Base-by-base conservation (phyloP, 2,329 filamentous ascomycete genomes). In the Talaromyces marneffei region DNA sequence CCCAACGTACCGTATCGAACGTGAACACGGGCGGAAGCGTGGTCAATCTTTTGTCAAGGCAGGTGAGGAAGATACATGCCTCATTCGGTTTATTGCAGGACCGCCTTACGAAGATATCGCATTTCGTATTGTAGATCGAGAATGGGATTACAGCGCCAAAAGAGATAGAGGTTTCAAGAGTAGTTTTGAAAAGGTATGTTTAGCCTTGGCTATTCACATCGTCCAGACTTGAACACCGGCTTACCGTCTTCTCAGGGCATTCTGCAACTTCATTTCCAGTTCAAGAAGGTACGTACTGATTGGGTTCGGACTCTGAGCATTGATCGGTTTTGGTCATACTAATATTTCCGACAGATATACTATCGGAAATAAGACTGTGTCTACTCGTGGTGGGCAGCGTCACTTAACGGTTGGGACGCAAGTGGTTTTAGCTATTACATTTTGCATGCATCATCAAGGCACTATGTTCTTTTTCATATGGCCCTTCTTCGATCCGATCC, bases 61-160 rank as follows among this genome's bases (percentile, higher is more conserved):
- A 35, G 94, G 94, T 4, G 92, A 97, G 75, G 92, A 97, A 73
- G 94, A 99, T 75, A 99, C 93, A 0, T 99, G 94, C 75, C 80
- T 99, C 64, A 96, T 99, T 69, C 87, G 92, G 25, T 99, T 99
- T 78, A 90, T 96, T 71, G 91, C 93, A 25, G 94, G 95, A 0
- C 90, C 93, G 3, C 94, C 94, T 4, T 99, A 99, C 72, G 91
- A 97, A 75, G 94, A 99, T 71, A 88, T 99, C 71, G 94, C 93
- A 8, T 99, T 99, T 72, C 86, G 93, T 40, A 97, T 99, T 67
- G 92, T 99, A 40, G 94, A 99, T 76, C 93, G 94, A 66, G 94
- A 99, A 77, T 99, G 94, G 94, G 94, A 99, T 75, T 99, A 97
- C 74, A 96, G 91, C 74, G 91, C 93, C 2, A 97, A 97, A 78